Base-by-base conservation (phyloP, 306 rosid species). In the Hylodesmum podocarpum region DNA sequence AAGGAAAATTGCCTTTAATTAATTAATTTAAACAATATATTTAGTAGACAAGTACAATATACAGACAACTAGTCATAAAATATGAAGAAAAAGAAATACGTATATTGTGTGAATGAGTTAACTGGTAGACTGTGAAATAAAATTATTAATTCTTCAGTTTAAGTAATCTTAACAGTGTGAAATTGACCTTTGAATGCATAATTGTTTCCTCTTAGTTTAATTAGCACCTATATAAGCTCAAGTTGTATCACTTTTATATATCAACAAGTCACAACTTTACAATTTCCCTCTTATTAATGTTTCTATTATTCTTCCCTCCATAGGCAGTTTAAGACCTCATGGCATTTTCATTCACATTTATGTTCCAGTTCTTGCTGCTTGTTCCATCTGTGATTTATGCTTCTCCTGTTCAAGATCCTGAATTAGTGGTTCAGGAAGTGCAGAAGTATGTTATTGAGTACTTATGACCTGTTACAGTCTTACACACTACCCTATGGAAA, bases 331-430 rank as follows among this genome's bases (percentile, higher is more conserved):
- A 40, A 73, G 21, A 69, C 25, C 37, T 27, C 49, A 88, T 92
- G 94, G 89, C 88, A 83, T 68, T 81, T 73, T 70, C 84, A 16
- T 46, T 82, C 46, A 65, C 66, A 49, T 24, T 90, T 51, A 22
- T 84, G 21, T n/a, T 83, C 14, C 66, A 51, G 0, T 57, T 84
- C 41, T 59, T 88, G 82, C 70, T 69, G 67, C 87, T 86, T 31
- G 44, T 66, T 28, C 85, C 85, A 31, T 6, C 67, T 49, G 63
- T 72, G 73, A 65, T 73, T 53, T 80, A 80, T 51, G 86, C 94
- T 40, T 86, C 88, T 33, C 81, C 89, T 0, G 87, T 88, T 33
- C 70, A 84, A 47, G 85, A 87, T 64, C 92, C 93, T 50, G 89
- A 86, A 57, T 58, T 51, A 8, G 89, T 91, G 1, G 88, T 88